A percentile compares a stretch with the other conserved stretches of the same genome.
Conservation (phyloP, 2,329 filamentous ascomycete species). For the Ophiostoma sp. region DNA sequence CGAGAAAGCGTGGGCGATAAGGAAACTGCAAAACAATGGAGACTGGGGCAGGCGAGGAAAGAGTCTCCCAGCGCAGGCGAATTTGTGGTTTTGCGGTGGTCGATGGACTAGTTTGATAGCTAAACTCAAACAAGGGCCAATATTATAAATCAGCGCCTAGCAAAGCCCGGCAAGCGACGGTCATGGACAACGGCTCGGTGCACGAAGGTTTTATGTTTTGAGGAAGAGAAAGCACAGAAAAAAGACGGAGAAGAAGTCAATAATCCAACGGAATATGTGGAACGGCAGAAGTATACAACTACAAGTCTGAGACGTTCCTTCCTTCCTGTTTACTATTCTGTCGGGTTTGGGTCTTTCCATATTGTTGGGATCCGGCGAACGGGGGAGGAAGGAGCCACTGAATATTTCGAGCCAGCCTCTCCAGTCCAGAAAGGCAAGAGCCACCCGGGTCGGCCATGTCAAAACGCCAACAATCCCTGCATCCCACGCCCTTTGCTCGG, state of each 20-base stretch:
- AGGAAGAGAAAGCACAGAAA: not conserved
- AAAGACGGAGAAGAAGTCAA: not conserved
- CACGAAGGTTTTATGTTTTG: not conserved
- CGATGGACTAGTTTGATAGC: not conserved
- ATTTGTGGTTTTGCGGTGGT: not conserved
- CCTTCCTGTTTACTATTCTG: not conserved
- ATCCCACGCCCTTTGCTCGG: constrained; percentile 8
- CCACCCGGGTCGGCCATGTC: constrained; percentile 4
- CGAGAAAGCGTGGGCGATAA: constrained; percentile 5
- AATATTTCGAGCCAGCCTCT: not conserved
- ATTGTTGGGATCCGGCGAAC: not conserved
- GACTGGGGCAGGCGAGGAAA: not conserved
- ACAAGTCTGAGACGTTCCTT: not conserved
- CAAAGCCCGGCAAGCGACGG: not conserved
- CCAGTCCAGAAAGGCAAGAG: not conserved
- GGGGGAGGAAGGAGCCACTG: constrained; percentile 1
- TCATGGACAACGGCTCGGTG: not conserved
- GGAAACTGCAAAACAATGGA: not conserved
- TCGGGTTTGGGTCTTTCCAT: not conserved
- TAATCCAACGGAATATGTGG: not conserved
- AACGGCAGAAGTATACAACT: not conserved
- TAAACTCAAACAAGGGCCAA: constrained; percentile 3
- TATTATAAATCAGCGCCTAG: constrained; percentile 17
- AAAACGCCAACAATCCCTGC: not conserved
- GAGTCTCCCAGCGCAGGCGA: not conserved